phyloP scores from a whole-genome alignment of 129 eudicot species.

The Centaurea solstitialis region DNA sequence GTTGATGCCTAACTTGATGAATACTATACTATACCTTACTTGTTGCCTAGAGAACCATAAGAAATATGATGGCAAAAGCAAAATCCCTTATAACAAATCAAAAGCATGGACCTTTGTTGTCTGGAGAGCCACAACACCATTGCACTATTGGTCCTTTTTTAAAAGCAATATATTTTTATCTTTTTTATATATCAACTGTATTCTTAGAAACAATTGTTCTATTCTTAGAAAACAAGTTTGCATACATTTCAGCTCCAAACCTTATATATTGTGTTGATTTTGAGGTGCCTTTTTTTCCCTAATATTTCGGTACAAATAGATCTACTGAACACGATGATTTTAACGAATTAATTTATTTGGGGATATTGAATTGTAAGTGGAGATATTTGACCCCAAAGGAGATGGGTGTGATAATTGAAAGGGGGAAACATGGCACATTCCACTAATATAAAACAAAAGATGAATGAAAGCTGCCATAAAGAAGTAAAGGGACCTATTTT shows the following conservation, averaged over 20 bases:
- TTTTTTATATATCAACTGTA: constrained; percentile 27
- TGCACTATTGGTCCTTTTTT: constrained; percentile 41
- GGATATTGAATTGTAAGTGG: background rate
- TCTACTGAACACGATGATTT: background rate
- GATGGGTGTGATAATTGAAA: constrained; percentile 38
- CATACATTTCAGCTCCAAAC: no score
- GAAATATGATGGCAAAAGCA: constrained; percentile 29
- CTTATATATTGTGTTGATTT: background rate
- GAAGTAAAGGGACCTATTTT: constrained; percentile 35
- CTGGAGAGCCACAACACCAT: constrained; percentile 54
- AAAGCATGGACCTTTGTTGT: constrained; percentile 75
- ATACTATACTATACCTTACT: constrained; percentile 58
- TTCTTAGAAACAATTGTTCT: background rate
- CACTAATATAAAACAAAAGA: constrained; percentile 46
- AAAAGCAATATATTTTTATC: constrained; percentile 33
- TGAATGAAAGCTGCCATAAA: constrained; percentile 58
- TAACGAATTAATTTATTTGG: background rate
- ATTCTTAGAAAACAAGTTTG: background rate
- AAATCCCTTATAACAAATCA: constrained; percentile 51
- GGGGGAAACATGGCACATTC: constrained; percentile 41
- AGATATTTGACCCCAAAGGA: background rate
- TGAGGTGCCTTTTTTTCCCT: background rate
- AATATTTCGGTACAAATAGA: background rate
- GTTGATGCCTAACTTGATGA: constrained; percentile 68
- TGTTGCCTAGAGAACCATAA: constrained; percentile 61